These are phyloP conservation scores for Echria macrotheca DNA, from an alignment of 495 filamentous ascomycete genomes.

Conservation along the genomic window DNA sequence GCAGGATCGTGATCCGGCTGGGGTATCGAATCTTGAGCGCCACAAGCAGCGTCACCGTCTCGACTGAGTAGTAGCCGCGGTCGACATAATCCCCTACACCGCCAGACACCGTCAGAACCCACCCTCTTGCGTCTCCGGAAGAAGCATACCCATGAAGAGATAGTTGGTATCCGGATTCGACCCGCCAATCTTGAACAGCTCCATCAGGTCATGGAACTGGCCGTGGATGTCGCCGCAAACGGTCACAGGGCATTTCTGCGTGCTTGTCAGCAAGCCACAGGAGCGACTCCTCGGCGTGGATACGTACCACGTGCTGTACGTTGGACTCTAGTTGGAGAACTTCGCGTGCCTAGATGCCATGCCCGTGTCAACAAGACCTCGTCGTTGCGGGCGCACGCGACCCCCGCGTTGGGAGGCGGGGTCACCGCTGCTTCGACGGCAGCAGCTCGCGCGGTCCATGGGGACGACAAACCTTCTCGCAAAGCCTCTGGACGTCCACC, in stretches of 20 bases:
- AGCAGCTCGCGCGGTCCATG: not conserved
- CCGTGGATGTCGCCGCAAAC: constrained; percentile 93
- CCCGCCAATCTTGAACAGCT: constrained; percentile 88
- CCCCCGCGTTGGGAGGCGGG: constrained; percentile 4
- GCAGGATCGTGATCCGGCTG: constrained; percentile 91
- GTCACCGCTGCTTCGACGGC: not conserved
- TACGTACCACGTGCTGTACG: constrained; percentile 94
- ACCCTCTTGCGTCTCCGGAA: not conserved
- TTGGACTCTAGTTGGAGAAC: constrained; percentile 97
- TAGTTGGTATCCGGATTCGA: constrained; percentile 93
- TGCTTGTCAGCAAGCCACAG: constrained; percentile 9
- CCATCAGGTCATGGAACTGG: constrained; percentile 93
- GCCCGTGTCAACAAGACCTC: constrained; percentile 5
- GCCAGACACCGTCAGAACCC: constrained; percentile 13
- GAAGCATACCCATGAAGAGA: constrained; percentile 78
- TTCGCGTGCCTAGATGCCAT: constrained; percentile 69
- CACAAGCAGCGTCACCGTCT: constrained; percentile 90
- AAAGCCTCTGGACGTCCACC: constrained; percentile 89
- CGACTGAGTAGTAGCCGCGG: constrained; percentile 94
- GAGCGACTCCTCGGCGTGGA: not conserved
- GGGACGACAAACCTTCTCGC: constrained; percentile 75
- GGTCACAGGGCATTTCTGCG: constrained; percentile 87
- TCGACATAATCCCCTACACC: constrained; percentile 86
- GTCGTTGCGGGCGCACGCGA: constrained; percentile 14
- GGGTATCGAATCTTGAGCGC: constrained; percentile 95